Percentiles rank a stretch among this genome's conserved stretches.
These are phyloP conservation scores for Eimeria necatrix DNA, from an alignment of 169 alveolate species.

Conservation along the genomic window DNA sequence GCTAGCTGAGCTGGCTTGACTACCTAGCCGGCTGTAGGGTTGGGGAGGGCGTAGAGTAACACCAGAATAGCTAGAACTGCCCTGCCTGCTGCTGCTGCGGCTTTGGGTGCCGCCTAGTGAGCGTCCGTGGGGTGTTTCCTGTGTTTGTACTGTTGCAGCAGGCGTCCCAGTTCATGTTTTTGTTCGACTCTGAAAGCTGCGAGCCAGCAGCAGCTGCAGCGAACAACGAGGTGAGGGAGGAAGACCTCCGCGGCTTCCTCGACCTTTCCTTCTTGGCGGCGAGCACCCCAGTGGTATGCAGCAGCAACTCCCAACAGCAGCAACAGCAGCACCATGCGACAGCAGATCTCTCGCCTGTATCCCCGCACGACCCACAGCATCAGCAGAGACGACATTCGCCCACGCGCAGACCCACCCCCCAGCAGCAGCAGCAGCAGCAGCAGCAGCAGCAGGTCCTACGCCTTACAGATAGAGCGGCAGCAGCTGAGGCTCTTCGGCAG, in stretches of 20 bases:
- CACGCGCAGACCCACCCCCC: neutral
- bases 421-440: slow-evolving; percentile 18
- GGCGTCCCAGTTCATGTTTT: neutral
- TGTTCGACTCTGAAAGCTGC: neutral
- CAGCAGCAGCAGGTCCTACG: neutral
- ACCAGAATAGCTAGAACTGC: too few relatives aligned
- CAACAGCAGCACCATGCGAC: neutral
- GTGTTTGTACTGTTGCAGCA: neutral
- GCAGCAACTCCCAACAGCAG: neutral
- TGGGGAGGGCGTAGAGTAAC: too few relatives aligned
- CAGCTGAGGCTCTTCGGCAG: neutral
- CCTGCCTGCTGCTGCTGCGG: too few relatives aligned
- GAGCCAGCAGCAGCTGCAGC: slow-evolving; percentile 13
- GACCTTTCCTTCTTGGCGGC: slow-evolving; percentile 54
- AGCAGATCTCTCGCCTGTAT: neutral
- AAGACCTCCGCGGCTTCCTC: slow-evolving; percentile 47
- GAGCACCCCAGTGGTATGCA: neutral
- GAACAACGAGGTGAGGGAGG: slow-evolving; percentile 53
- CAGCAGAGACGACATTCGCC: neutral
- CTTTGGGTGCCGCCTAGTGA: neutral
- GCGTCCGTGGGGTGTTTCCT: neutral
- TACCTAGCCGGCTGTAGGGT: too few relatives aligned
- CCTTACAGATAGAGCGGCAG: neutral
- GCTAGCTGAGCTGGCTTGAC: too few relatives aligned
- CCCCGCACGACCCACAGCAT: neutral